Base-by-base conservation (phyloP, 768 basidiomycete genomes). In the Boletus subcaerulescens region DNA sequence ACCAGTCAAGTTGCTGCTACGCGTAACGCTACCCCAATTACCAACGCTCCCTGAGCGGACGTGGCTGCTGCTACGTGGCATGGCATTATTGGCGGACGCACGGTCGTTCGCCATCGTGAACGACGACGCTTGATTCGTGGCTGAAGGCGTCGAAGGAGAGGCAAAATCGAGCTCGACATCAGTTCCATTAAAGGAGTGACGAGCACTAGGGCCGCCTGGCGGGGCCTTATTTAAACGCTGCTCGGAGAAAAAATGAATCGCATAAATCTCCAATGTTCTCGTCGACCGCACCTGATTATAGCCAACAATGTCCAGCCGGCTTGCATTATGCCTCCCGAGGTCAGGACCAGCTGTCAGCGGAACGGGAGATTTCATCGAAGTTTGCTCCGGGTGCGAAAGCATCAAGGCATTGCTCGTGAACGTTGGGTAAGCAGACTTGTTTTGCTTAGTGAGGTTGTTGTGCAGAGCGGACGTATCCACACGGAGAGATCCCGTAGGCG, bases 261-360 rank as follows among this genome's bases (percentile, higher is more conserved):
- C 32, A 33, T 24, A 53, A 22, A 36, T 59, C 20, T 52, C 48
- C 50, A 52, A 42, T 32, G 41, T 43, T 42, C 39, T 45, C 33
- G 7, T 58, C 15, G 50, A 48, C 60, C 79, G 53, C 67, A 89
- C 89, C 75, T 85, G 84, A 58, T 79, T 82, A 68, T 82, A 84
- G 33, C 86, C 82, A 49, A 90, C 85, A 62, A 89, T 90, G 66
- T 88, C 89, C 61, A 84, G 68, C 40, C 89, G 79, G 20, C 84
- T 80, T 60, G 80, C 80, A 64, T 82, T 85, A 64, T 90, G 87
- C 62, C 91, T 78, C 62, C 91, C 90, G 42, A 93, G 76, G 71
- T 92, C 90, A 59, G 90, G 91, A 47, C 89, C 91, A 53, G 90
- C 90, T 54, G 90, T 93, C 57, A 90, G 81, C 35, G 90, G 91